Evolutionary conservation across 768 basidiomycete genomes (phyloP).

Genomic region (Pleurotus cornucopiae): DNA sequence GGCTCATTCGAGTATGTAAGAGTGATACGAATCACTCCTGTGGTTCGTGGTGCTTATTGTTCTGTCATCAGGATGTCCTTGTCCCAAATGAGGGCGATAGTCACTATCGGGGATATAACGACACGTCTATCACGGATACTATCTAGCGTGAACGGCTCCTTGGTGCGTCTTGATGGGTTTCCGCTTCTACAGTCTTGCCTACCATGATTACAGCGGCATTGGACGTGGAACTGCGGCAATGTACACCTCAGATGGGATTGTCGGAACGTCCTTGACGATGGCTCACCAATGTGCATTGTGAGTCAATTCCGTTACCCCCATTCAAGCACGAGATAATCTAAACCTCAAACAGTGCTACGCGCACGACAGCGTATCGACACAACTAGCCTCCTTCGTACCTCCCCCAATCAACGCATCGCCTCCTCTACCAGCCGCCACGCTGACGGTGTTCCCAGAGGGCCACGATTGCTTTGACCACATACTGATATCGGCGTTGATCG

Average conservation of each 20-base stretch:
- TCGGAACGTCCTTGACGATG: constrained; percentile 37
- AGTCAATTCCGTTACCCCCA: constrained; percentile 14
- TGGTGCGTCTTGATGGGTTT: constrained; percentile 18
- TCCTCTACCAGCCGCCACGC: constrained; percentile 39
- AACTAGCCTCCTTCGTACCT: constrained; percentile 43
- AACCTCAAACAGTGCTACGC: constrained; percentile 24
- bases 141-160: constrained; percentile 25
- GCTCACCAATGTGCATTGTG: constrained; percentile 44
- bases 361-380: constrained; percentile 19
- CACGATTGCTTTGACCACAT: constrained; percentile 43
- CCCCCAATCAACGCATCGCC: constrained; percentile 42
- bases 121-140: constrained; percentile 36
- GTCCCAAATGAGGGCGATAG: constrained; percentile 34
- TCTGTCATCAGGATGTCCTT: constrained; percentile 29
- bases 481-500: constrained; percentile 36
- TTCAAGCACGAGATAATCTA: constrained; percentile 3
- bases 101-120: constrained; percentile 35
- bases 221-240: constrained; percentile 33
- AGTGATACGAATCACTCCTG: neutral
- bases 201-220: constrained; percentile 25
- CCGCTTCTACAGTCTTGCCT: neutral
- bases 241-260: constrained; percentile 44
- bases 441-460: constrained; percentile 42
- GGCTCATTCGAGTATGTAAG: constrained; percentile 33
- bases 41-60: neutral